Base-by-base conservation (phyloP, 2,329 filamentous ascomycete genomes). In the Mycosphaerella sp. region DNA sequence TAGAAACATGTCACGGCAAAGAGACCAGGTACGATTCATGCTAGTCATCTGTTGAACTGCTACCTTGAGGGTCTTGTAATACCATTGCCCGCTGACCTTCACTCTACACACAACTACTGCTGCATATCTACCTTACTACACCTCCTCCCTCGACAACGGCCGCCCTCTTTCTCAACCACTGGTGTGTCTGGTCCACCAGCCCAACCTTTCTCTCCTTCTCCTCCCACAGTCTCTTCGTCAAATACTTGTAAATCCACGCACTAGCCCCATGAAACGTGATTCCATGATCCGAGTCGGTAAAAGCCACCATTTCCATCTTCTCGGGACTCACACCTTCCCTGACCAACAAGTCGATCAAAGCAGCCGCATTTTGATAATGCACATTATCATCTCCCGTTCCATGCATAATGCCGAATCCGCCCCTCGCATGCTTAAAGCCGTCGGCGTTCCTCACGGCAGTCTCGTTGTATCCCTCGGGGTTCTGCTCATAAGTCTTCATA, bases 351-450 rank as follows among this genome's bases (percentile, higher is more conserved):
- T 87, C 83, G 0, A 82, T 70, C 34, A 87, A 67, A 0, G 78
- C 81, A 0, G 83, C 83, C 0, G 78, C 64, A 57, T 87, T 81
- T 69, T 87, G 83, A 65, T 84, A 86, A 64, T 87, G 84, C 11
- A 87, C 84, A 48, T 87, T 87, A 61, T 87, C 84, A 58, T 87
- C 84, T 0, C 82, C 83, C 0, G 81, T 80, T 0, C 84, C 84
- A 63, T 87, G 84, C 56, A 83, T 77, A 42, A 87, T 74, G 4
- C 82, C 72, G 57, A 85, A 80, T 2, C 78, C 76, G 3, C 84
- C 84, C 0, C 73, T 72, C 7, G 84, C 75, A 49, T 78, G 78
- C 70, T 80, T 80, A 74, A 87, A 87, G 0, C 84, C 84, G 0
- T 73, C 72, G 0, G 75, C 67, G 3, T 80, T 74, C 54, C 77